phyloP scores from a whole-genome alignment of 2,329 filamentous ascomycete genomes.

The Chlorencoelia australis region DNA sequence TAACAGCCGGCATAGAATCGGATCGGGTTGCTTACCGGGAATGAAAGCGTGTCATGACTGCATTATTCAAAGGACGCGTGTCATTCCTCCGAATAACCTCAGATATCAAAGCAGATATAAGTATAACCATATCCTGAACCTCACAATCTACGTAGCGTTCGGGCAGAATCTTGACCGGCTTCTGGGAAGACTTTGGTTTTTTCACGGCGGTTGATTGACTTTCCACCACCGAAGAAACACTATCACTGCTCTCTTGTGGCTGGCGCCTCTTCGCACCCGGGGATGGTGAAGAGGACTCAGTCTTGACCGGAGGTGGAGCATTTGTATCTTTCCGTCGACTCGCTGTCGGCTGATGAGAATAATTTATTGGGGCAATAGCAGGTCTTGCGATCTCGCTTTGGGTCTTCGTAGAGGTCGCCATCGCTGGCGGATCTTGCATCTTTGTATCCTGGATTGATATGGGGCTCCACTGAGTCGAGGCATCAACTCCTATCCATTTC shows the following conservation, averaged over 20 bases:
- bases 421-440: constrained; percentile 8
- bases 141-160: constrained; percentile 71
- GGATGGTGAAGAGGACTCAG: constrained; percentile 20
- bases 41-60: constrained; percentile 86
- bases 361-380: constrained; percentile 1
- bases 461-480: constrained; percentile 24
- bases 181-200: constrained; percentile 40
- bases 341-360: constrained; percentile 2
- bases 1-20: not conserved
- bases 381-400: not conserved
- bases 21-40: constrained; percentile 60
- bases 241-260: constrained; percentile 11
- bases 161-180: constrained; percentile 52
- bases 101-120: constrained; percentile 92
- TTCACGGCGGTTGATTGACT: constrained; percentile 31
- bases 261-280: constrained; percentile 28
- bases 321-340: constrained; percentile 14
- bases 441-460: constrained; percentile 17
- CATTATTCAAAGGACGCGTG: constrained; percentile 70
- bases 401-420: constrained; percentile 4
- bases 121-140: constrained; percentile 75
- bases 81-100: constrained; percentile 94
- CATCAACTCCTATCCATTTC: constrained; percentile 19
- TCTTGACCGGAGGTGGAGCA: constrained; percentile 21
- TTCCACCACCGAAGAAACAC: not conserved